phyloP scores from a whole-genome alignment of 257 asterid genomes.

The Salvia splendens region DNA sequence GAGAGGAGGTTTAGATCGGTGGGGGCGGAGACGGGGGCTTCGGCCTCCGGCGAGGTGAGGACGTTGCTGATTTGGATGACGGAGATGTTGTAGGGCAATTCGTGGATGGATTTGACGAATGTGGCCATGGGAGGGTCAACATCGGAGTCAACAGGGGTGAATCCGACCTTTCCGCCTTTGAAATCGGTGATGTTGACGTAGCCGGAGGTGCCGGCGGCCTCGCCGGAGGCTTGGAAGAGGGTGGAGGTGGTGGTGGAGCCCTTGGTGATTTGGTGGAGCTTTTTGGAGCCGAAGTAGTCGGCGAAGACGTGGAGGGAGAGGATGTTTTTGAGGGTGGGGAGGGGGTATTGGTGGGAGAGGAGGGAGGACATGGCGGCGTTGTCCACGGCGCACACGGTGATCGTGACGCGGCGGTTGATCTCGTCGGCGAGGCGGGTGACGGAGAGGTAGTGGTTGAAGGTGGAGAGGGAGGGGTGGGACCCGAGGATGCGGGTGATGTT shows the following conservation, averaged over 20 bases:
- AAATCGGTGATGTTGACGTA: conserved; percentile 79
- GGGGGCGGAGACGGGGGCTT: conserved; percentile 70
- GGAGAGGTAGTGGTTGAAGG: conserved; percentile 93
- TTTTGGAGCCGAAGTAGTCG: conserved; percentile 83
- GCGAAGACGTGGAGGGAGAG: conserved; percentile 92
- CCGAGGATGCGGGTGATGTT: conserved; percentile 83
- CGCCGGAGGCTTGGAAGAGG: conserved; percentile 92
- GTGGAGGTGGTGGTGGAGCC: conserved; percentile 88
- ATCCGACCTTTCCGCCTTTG: conserved; percentile 89
- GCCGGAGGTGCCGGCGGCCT: conserved; percentile 89
- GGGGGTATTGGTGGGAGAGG: conserved; percentile 58
- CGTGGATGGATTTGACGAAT: conserved; percentile 62
- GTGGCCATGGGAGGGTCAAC: conserved; percentile 51
- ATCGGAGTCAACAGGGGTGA: conserved; percentile 59
- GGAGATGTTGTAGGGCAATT: conserved; percentile 60
- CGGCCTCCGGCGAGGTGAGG: conserved; percentile 75
- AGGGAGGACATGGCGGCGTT: conserved; percentile 79
- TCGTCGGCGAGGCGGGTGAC: conserved; percentile 89
- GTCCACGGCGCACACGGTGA: conserved; percentile 91
- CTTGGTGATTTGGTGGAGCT: conserved; percentile 81
- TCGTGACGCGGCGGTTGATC: conserved; percentile 92
- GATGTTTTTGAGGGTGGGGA: conserved; percentile 66
- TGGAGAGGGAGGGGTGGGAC: conserved; percentile 79
- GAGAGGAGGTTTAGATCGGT: conserved; percentile 58
- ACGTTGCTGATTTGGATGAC: conserved; percentile 70